Evolutionary conservation across 495 filamentous ascomycete genomes (phyloP).

Genomic region (Lasiosphaeria miniovina): DNA sequence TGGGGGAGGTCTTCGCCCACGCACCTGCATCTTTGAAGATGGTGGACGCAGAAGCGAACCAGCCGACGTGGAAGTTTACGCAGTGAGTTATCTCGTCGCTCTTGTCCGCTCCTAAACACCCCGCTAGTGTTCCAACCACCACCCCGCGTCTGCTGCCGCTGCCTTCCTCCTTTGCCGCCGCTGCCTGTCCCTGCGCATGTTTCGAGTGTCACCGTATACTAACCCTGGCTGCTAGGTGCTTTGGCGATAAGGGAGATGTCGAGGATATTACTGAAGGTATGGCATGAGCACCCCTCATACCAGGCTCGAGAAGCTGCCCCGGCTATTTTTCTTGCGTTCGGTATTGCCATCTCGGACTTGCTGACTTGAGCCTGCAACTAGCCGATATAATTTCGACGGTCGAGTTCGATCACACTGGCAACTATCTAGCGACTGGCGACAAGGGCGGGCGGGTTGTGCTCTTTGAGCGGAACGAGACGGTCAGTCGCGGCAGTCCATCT

Average conservation of each 20-base stretch:
- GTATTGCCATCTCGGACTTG: slow-evolving; percentile 7
- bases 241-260: slow-evolving; percentile 98
- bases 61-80: slow-evolving; percentile 99
- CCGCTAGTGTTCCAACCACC: not conserved
- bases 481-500: slow-evolving; percentile 42
- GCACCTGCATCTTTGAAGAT: slow-evolving; percentile 57
- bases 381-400: slow-evolving; percentile 99
- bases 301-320: not conserved
- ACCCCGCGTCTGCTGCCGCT: not conserved
- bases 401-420: slow-evolving; percentile 98
- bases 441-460: slow-evolving; percentile 95
- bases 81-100: slow-evolving; percentile 64
- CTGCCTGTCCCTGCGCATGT: not conserved
- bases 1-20: slow-evolving; percentile 22
- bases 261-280: slow-evolving; percentile 99
- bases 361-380: slow-evolving; percentile 40
- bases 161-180: not conserved
- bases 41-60: slow-evolving; percentile 91
- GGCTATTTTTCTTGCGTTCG: not conserved
- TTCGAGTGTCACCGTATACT: slow-evolving; percentile 7
- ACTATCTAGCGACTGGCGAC: slow-evolving; percentile 96
- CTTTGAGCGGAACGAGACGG: slow-evolving; percentile 97
- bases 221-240: slow-evolving; percentile 64
- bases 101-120: not conserved
- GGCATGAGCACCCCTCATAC: slow-evolving; percentile 14